Conservation (phyloP, 495 filamentous ascomycete species). For the Neurospora sp. region DNA sequence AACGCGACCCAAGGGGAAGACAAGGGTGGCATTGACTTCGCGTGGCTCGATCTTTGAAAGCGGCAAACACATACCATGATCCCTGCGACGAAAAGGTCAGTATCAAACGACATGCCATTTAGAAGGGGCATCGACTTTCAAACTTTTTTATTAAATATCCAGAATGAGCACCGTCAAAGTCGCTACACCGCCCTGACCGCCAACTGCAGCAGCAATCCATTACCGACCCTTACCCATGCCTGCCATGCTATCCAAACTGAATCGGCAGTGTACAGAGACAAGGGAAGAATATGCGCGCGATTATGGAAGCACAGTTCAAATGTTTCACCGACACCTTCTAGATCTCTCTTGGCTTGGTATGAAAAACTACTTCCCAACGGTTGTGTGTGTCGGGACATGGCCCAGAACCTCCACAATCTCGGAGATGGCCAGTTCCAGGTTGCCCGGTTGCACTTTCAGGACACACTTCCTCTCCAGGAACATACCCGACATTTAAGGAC, state of each 20-base stretch:
- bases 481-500: neutral
- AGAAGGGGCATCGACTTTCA: neutral
- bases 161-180: neutral
- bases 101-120: neutral
- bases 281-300: neutral
- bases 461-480: neutral
- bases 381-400: neutral
- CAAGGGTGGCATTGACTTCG: neutral
- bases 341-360: neutral
- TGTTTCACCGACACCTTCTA: neutral
- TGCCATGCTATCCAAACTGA: neutral
- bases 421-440: neutral
- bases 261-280: neutral
- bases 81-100: neutral
- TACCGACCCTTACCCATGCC: neutral
- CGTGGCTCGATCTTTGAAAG: neutral
- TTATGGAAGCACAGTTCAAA: neutral
- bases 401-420: neutral
- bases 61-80: neutral
- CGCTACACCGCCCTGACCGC: neutral
- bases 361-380: neutral
- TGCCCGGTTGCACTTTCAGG: neutral
- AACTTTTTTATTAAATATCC: neutral
- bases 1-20: neutral
- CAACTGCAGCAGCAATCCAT: neutral